These are phyloP conservation scores for Lentinula detonsa DNA, from an alignment of 768 basidiomycete species.

Conservation along the genomic window DNA sequence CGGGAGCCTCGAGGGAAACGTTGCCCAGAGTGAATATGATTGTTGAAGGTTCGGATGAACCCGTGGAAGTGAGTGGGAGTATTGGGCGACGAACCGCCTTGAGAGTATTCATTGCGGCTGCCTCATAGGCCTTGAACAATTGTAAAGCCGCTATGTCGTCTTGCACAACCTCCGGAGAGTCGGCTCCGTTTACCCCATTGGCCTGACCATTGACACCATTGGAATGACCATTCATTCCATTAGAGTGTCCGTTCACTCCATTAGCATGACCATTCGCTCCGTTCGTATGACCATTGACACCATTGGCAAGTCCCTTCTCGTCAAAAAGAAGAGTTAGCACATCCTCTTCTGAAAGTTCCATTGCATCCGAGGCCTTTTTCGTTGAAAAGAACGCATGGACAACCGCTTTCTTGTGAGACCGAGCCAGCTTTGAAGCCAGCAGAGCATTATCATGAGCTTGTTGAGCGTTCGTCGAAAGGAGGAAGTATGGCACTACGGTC, in stretches of 20 bases:
- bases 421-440: conserved; percentile 77
- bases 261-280: conserved; percentile 8
- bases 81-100: conserved; percentile 56
- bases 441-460: conserved; percentile 89
- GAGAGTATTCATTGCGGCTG: conserved; percentile 60
- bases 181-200: conserved; percentile 14
- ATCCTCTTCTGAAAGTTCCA: conserved; percentile 53
- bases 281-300: conserved; percentile 18
- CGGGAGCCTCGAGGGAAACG: conserved; percentile 28
- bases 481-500: conserved; percentile 72
- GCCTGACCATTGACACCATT: conserved; percentile 9
- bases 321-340: conserved; percentile 56
- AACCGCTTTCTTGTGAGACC: conserved; percentile 65
- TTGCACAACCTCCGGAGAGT: conserved; percentile 12
- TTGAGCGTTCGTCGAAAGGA: conserved; percentile 72
- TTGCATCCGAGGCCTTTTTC: conserved; percentile 26
- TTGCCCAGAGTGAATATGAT: conserved; percentile 69
- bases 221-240: conserved; percentile 21
- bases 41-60: conserved; percentile 54
- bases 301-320: conserved; percentile 32
- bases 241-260: conserved; percentile 2
- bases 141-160: conserved; percentile 9
- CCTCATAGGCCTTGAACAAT: conserved; percentile 59
- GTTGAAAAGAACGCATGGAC: conserved; percentile 73
- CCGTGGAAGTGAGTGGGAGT: conserved; percentile 45